Conservation (phyloP, 2,329 filamentous ascomycete species). For the Aspergillus calidoustus region DNA sequence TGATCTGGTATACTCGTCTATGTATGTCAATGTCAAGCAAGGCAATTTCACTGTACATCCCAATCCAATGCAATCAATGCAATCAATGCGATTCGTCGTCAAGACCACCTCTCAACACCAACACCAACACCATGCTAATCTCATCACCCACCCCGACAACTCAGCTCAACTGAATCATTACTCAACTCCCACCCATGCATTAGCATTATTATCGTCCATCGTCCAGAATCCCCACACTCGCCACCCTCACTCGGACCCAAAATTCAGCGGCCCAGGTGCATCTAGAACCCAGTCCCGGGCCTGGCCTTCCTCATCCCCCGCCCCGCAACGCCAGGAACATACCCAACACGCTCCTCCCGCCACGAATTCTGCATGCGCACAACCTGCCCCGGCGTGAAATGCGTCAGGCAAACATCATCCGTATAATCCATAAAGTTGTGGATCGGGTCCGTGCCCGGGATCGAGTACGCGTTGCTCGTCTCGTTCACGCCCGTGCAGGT, state of each 20-base stretch:
- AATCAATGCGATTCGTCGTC: background rate
- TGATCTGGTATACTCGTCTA: background rate
- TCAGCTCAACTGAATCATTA: background rate
- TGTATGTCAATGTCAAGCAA: background rate
- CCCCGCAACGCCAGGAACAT: background rate
- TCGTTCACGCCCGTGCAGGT: slow-evolving; percentile 9
- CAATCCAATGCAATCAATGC: too few relatives aligned
- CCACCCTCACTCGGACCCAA: too few relatives aligned
- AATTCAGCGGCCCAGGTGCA: background rate
- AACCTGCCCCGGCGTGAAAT: slow-evolving; percentile 12
- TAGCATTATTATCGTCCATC: background rate
- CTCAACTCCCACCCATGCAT: background rate
- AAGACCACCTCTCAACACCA: too few relatives aligned
- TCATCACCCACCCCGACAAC: background rate
- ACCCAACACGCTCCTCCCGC: background rate
- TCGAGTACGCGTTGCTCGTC: background rate
- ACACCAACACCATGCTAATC: too few relatives aligned
- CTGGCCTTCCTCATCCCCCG: background rate
- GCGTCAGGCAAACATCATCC: slow-evolving; percentile 8
- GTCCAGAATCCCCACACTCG: too few relatives aligned
- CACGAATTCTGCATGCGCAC: slow-evolving; percentile 13
- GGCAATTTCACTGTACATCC: background rate
- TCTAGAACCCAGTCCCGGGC: background rate
- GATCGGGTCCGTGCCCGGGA: slow-evolving; percentile 5
- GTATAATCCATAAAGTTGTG: slow-evolving; percentile 20